Conservation (phyloP, 371 early-diverging fungal species). For the Mortierella sp. region DNA sequence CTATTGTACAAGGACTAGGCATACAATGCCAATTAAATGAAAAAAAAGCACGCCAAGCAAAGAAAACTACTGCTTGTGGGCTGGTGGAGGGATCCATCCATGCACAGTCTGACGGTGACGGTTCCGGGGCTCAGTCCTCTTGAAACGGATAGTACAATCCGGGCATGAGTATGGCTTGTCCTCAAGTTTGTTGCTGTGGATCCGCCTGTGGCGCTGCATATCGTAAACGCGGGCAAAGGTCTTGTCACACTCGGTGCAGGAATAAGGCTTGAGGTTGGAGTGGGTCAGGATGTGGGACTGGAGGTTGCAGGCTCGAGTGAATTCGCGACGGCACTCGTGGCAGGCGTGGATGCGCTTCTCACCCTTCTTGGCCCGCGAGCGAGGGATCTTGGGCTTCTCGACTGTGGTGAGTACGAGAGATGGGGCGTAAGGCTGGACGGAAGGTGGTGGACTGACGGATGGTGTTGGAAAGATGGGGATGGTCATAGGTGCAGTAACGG, state of each 20-base stretch:
- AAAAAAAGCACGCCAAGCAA: too few relatives aligned
- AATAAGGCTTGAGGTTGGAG: neutral
- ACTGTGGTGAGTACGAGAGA: too few relatives aligned
- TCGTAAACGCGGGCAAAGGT: neutral
- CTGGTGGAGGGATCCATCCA: neutral
- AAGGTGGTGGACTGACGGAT: neutral
- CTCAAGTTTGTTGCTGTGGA: neutral
- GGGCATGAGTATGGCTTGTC: neutral
- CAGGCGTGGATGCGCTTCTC: conserved; percentile 8
- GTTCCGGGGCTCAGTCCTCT: neutral
- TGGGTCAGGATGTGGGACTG: conserved; percentile 15
- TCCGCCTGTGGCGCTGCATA: conserved; percentile 8
- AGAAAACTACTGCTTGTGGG: neutral
- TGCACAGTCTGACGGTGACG: neutral
- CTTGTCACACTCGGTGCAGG: neutral
- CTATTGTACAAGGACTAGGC: neutral
- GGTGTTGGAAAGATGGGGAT: neutral
- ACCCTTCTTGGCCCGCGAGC: neutral
- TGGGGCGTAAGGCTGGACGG: neutral
- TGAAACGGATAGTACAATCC: neutral
- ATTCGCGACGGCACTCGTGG: neutral
- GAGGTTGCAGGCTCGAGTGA: conserved; percentile 16
- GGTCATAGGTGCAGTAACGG: too few relatives aligned
- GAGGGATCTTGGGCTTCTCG: neutral
- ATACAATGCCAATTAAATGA: too few relatives aligned